Evolutionary conservation across 1,139 yeast species (phyloP), one percentile per base, ranked within the genome.

Genomic region (Debaryomyces udenii): DNA sequence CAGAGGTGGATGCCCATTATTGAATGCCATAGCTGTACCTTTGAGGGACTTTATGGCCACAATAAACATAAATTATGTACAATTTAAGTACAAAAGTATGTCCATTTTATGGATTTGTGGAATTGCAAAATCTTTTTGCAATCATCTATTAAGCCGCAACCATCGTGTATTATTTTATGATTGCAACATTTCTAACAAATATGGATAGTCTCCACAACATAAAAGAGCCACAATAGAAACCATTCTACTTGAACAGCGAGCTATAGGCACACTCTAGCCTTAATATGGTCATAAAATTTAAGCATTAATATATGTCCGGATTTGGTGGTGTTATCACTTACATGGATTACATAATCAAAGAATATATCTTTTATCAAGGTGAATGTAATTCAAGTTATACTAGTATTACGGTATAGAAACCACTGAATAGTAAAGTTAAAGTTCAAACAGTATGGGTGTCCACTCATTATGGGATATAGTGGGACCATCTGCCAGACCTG

Each of bases 391-490:
- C n/a, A n/a, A n/a, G n/a, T n/a, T n/a, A n/a, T n/a, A n/a, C n/a
- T n/a, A n/a, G n/a, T n/a, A n/a, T n/a, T n/a, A n/a, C n/a, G 10
- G 3, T 9, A 24, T 3, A 27, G 11, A 9, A n/a, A 10, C 4
- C 6, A 9, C 9, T 27, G 6, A 9, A 23, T 11, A 20, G 4
- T 4, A 6, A 24, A 6, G 9, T 9, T 20, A 6, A 14, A 27
- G 14, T 20, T 20, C 13, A 13, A 33, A 13, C 29, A 20, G 22
- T 9, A 93, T 94, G 99, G 99, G 99, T 67, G 99, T 94, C 39
- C 88, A 88, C 53, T 88, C 95, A 6, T 76, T 94, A 40, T 94
- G 99, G 99, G 91, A 84, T 39, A 83, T 93, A 14, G 74, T 93
- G 4, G 95, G 91, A 3, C 96, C 97, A 0, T 80, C 93, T 0